Evolutionary conservation across 805 yeast genomes (phyloP), one percentile per base, ranked within the genome.

Genomic region (Sugiyamaella marilandica): DNA sequence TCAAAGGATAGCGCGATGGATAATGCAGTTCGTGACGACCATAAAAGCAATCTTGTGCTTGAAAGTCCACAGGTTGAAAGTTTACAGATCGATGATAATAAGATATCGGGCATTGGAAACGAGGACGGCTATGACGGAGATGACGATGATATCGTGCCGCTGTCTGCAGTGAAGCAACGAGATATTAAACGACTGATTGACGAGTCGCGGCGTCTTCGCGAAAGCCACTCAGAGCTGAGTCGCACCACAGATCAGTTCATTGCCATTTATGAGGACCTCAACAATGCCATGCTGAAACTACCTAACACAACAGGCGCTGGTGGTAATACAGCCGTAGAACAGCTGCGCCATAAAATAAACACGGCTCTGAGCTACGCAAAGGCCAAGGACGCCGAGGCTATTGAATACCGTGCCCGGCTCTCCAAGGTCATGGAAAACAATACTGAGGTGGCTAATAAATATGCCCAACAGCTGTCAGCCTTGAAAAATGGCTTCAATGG

Each of bases 341-440:
- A 50, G 45, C 49, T 50, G 7, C 47, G 35, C 37, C 37, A 41
- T 11, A 49, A 57, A 37, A 34, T 49, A 13, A 39, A 50, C 5
- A 35, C 46, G 10, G 60, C 60, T 19, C 35, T 55, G 37, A 43
- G 36, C 9, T 57, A 49, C 36, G 60, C 60, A n/a, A 49, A 39
- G 31, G 41, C 11, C 26, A 39, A 52, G 32, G 55, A 55, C 41
- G 39, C 41, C 10, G 58, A 55, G 36, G 50, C 55, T 2, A n/a
- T 33, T 18, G 49, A 52, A 7, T 48, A 48, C 44, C 50, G 54
- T 2, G 36, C 50, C 2, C 44, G 41, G 29, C 52, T 51, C 21
- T 53, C 57, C 5, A 37, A 49, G 21, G 44, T 46, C 8, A 47
- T 56, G 47, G 55, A 54, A 13, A 34, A 37, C 9, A 36, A 37